Percentiles rank a stretch among this genome's conserved stretches.
phyloP scores from a whole-genome alignment of 495 filamentous ascomycete species.

The Apiosordaria backusii region DNA sequence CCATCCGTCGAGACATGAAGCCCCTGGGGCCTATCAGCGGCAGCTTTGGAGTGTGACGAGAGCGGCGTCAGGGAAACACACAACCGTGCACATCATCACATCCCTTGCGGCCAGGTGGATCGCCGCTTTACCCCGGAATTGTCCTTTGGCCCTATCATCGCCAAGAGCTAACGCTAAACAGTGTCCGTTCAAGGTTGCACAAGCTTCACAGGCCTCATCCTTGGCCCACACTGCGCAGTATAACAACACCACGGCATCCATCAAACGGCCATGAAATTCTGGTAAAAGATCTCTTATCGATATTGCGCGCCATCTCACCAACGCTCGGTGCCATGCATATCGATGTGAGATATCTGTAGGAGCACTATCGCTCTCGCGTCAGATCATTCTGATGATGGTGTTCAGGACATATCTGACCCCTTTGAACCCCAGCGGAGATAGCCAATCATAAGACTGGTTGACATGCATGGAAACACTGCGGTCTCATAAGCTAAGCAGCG shows the following conservation, averaged over 20 bases:
- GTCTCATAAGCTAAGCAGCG: neutral
- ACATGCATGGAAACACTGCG: neutral
- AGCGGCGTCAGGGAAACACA: neutral
- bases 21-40: neutral
- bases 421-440: neutral
- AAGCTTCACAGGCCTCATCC: neutral
- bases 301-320: neutral
- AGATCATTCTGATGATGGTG: neutral
- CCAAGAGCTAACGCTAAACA: constrained; percentile 8
- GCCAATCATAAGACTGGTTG: neutral
- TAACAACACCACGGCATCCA: neutral
- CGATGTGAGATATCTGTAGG: too few species aligned
- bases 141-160: constrained; percentile 19
- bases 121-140: constrained; percentile 22
- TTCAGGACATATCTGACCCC: neutral
- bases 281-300: neutral
- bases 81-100: neutral
- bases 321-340: neutral
- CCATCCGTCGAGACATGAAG: neutral
- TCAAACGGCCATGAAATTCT: neutral
- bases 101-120: neutral
- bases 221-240: neutral
- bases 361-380: neutral
- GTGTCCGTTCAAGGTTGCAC: neutral
- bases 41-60: neutral